phyloP scores from a whole-genome alignment of 768 basidiomycete species.

The Obba rivulosa region DNA sequence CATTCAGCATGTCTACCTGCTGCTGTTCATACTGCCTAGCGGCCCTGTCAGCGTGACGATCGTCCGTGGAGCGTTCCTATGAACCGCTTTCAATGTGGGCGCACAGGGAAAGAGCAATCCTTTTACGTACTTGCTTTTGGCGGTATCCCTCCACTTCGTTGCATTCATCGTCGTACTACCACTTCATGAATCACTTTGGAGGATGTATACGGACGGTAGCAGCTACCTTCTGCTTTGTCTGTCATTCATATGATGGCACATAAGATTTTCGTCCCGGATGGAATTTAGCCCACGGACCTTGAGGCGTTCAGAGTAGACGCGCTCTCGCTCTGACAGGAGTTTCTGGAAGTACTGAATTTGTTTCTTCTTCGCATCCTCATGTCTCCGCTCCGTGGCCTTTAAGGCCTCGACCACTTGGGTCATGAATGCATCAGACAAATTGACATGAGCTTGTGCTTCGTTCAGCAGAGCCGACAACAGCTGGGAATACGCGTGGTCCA shows the following conservation, averaged over 20 bases:
- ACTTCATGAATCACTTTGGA: slow-evolving; percentile 3
- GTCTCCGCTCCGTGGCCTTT: slow-evolving; percentile 51
- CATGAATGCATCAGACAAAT: slow-evolving; percentile 56
- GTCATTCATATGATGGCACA: slow-evolving; percentile 1
- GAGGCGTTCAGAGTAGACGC: slow-evolving; percentile 55
- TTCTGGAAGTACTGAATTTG: slow-evolving; percentile 70
- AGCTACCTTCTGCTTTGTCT: not conserved
- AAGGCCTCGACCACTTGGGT: slow-evolving; percentile 62
- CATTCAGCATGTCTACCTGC: slow-evolving; percentile 68
- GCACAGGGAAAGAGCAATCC: not conserved
- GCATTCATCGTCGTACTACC: slow-evolving; percentile 78
- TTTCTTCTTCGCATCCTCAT: slow-evolving; percentile 68
- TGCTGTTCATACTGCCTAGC: slow-evolving; percentile 76
- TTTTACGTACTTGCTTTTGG: slow-evolving; percentile 65
- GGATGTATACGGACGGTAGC: not conserved
- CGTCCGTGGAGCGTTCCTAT: slow-evolving; percentile 64
- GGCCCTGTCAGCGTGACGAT: slow-evolving; percentile 69
- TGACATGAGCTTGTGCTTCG: slow-evolving; percentile 64
- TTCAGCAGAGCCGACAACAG: slow-evolving; percentile 56
- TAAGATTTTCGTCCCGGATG: not conserved
- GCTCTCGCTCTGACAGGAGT: slow-evolving; percentile 65
- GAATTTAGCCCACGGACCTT: slow-evolving; percentile 44
- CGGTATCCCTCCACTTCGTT: slow-evolving; percentile 63
- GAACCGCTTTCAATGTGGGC: slow-evolving; percentile 6
- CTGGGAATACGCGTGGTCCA: slow-evolving; percentile 66